Evolutionary conservation across 148 eudicot genomes (phyloP), one percentile per base, ranked within the genome.

Genomic region (Rhododendron vialii): DNA sequence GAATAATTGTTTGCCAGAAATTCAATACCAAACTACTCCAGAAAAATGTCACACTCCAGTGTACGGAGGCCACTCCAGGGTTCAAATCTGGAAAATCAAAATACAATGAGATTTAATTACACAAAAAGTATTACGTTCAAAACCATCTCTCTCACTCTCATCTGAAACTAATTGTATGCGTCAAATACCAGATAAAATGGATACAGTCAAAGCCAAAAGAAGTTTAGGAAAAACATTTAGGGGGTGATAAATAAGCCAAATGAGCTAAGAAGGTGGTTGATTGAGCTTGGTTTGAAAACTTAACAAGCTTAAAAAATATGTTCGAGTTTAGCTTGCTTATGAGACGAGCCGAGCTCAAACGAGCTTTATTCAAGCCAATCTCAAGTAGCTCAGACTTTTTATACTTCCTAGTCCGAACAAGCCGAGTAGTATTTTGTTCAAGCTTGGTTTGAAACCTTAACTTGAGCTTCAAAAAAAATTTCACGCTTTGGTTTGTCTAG

Each of bases 81-180:
- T 63, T 73, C 86, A 74, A 74, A 84, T 74, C 86, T 84, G 80
- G 38, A 84, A 33, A 12, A 30, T 48, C 10, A 3, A 47, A 69
- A 47, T 24, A 28, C 76, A 33, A n/a, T 5, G 0, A 14, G 48
- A 48, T 17, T n/a, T 5, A 43, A 30, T 12, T 24, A 65, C 74
- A 47, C 33, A 47, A 28, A 28, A 17, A 28, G 11, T 45, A 67
- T 3, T 4, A 55, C 20, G 11, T 55, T 55, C 33, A 55, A 57
- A 38, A 33, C 22, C 20, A 30, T 43, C 28, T 41, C 50, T 43
- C 33, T 41, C 24, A 43, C 50, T 20, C 47, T 20, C 53, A 24
- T 20, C 26, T 24, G 48, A 9, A 18, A 75, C 47, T 35, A 38
- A 81, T 26, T 20, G 20, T 47, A 47, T 14, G 20, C 10, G 2